A percentile compares a stretch with the other conserved stretches of the same genome.
Evolutionary conservation across 2,329 filamentous ascomycete species (phyloP).

Genomic region (Didymella segeticola): DNA sequence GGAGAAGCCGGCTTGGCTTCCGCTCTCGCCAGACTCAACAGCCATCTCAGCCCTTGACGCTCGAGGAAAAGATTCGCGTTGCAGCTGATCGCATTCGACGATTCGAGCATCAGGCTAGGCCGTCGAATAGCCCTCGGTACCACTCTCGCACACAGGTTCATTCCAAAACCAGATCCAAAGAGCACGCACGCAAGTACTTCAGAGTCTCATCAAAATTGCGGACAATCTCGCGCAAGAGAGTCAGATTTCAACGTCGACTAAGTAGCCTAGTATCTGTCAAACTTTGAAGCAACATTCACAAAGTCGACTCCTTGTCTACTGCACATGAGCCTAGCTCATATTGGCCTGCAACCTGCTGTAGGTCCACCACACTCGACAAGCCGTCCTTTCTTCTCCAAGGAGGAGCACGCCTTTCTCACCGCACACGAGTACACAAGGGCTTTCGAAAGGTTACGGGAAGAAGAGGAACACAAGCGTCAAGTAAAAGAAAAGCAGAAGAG

Average conservation of each 20-base stretch:
- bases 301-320: not conserved
- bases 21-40: not conserved
- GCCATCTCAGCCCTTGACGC: not conserved
- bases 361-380: not conserved
- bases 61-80: slow-evolving; percentile 4
- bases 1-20: not conserved
- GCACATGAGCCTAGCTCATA: slow-evolving; percentile 8
- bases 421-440: slow-evolving; percentile 2
- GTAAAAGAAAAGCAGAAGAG: slow-evolving; percentile 1
- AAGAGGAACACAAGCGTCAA: not conserved
- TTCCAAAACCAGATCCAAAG: not conserved
- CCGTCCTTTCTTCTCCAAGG: not conserved
- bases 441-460: slow-evolving; percentile 4
- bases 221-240: not conserved
- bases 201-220: not conserved
- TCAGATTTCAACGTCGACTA: not conserved
- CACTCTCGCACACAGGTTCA: not conserved
- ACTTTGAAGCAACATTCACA: not conserved
- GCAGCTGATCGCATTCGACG: slow-evolving; percentile 8
- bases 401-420: slow-evolving; percentile 3
- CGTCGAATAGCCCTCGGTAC: not conserved
- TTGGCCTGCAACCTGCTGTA: slow-evolving; percentile 2
- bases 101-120: not conserved
- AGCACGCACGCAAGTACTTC: not conserved
- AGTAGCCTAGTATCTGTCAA: not conserved